Base-by-base conservation (phyloP, 352 stramenopile genomes). In the Phytophthora chlamydospora region DNA sequence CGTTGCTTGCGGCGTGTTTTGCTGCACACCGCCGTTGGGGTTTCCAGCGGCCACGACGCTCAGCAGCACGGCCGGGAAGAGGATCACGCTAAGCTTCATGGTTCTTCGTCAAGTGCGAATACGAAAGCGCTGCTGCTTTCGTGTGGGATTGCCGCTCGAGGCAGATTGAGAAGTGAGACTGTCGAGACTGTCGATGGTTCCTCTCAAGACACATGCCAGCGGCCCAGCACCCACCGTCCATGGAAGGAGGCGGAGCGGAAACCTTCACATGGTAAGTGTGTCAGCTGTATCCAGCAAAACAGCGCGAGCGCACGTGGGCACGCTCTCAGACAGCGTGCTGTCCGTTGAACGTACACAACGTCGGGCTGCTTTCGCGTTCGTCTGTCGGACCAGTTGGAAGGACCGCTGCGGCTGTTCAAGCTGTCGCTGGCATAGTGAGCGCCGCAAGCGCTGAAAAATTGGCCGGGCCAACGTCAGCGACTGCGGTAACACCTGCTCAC, bases 161-260 rank as follows among this genome's bases (percentile, higher is more conserved):
- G 52, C 44, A 62, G 63, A 52, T 63, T 68, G 45, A 56, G 14
- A 68, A 64, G 39, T 68, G 53, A 68, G 40, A 58, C 33, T 36
- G 16, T 24, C 21, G 53, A 68, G 40, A 58, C 33, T 36, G 16
- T 24, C 21, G 21, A 24, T 3, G 21, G 21, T 24, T 24, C 21
- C 21, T 24, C 21, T 24, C 21, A 24, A 24, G 21, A 24, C 21
- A 3, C 21, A 24, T 24, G 21, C 21, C 21, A 24, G 21, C 21
- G 21, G 21, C 21, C 21, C 21, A 19, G 27, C 38, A n/a, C 39
- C 31, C 32, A 16, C 12, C 7, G 27, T 34, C 36, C 43, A 55
- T 35, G 33, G 33, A 48, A 21, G 29, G 12, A 44, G 32, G 19
- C 51, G 41, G 48, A 46, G n/a, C 17, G 27, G 29, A 19, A 43